phyloP scores from a whole-genome alignment of 495 filamentous ascomycete genomes.

The Clohesyomyces aquaticus region DNA sequence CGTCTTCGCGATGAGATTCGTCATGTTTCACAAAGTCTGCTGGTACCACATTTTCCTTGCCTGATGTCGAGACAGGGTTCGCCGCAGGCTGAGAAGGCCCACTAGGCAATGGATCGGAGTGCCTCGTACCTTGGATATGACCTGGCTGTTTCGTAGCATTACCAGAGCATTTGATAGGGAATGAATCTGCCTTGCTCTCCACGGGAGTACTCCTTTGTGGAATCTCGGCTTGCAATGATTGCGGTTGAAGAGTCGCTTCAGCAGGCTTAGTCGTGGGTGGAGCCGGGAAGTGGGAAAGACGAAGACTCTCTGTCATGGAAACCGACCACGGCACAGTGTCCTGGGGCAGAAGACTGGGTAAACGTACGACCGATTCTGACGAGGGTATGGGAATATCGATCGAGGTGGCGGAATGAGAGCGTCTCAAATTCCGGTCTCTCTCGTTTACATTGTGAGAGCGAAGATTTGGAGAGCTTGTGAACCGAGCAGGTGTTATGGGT shows the following conservation, averaged over 20 bases:
- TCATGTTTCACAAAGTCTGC: not conserved
- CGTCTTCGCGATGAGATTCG: not conserved
- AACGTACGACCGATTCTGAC: conserved; percentile 13
- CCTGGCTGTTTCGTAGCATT: not conserved
- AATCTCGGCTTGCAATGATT: not conserved
- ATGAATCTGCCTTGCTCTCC: not conserved
- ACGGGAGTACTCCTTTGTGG: not conserved
- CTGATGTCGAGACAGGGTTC: conserved; percentile 1
- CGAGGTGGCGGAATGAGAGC: conserved; percentile 35
- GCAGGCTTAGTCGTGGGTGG: conserved; percentile 13
- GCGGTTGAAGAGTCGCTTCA: not conserved
- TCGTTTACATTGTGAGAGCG: not conserved
- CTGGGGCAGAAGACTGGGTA: conserved; percentile 24
- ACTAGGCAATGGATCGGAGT: not conserved
- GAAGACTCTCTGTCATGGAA: conserved; percentile 31
- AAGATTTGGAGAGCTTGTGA: conserved; percentile 33
- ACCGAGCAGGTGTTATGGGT: not conserved
- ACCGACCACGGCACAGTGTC: conserved; percentile 31
- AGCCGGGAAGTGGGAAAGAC: conserved; percentile 31
- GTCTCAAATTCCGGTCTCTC: conserved; percentile 26
- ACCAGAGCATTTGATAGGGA: not conserved
- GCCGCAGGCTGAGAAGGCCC: conserved; percentile 22
- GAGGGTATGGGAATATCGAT: conserved; percentile 14
- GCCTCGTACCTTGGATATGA: not conserved
- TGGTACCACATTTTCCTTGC: conserved; percentile 12